phyloP scores from a whole-genome alignment of 768 basidiomycete species.

The Leucosporidium scottii region DNA sequence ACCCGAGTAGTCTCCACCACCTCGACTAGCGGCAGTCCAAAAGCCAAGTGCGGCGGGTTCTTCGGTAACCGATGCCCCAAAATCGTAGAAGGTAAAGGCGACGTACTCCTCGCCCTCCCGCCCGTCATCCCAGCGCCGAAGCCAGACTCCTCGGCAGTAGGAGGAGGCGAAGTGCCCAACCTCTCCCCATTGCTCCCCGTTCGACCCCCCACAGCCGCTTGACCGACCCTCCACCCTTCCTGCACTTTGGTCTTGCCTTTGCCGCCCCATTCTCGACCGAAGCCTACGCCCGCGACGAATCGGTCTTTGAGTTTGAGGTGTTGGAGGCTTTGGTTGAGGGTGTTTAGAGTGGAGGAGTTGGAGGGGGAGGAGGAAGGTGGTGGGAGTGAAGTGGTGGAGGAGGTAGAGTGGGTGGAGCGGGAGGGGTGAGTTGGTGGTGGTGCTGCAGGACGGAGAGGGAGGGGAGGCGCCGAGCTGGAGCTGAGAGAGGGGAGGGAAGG shows the following conservation, averaged over 20 bases:
- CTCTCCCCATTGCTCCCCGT: too few relatives aligned
- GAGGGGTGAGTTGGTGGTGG: not conserved
- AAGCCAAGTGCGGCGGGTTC: too few relatives aligned
- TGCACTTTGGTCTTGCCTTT: conserved; percentile 11
- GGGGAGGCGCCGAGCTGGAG: not conserved
- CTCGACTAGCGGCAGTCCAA: too few relatives aligned
- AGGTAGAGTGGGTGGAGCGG: not conserved
- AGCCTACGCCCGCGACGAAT: conserved; percentile 14
- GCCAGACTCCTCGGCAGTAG: too few relatives aligned
- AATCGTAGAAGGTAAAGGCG: too few relatives aligned
- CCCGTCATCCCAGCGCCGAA: too few relatives aligned
- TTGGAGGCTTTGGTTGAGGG: not conserved
- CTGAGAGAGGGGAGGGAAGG: not conserved
- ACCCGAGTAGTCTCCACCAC: too few relatives aligned
- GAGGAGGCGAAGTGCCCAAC: too few relatives aligned
- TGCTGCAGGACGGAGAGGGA: not conserved
- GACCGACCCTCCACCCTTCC: conserved; percentile 4
- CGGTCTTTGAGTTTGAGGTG: conserved; percentile 14
- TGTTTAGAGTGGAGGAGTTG: not conserved
- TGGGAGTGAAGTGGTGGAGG: not conserved
- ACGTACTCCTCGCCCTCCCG: too few relatives aligned
- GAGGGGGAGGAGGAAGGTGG: not conserved
- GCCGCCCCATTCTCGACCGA: conserved; percentile 16
- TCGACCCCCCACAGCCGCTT: too few relatives aligned
- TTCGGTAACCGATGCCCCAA: too few relatives aligned